Evolutionary conservation across 192 early-diverging fungal species (phyloP).

Genomic region (Backusella sp.): DNA sequence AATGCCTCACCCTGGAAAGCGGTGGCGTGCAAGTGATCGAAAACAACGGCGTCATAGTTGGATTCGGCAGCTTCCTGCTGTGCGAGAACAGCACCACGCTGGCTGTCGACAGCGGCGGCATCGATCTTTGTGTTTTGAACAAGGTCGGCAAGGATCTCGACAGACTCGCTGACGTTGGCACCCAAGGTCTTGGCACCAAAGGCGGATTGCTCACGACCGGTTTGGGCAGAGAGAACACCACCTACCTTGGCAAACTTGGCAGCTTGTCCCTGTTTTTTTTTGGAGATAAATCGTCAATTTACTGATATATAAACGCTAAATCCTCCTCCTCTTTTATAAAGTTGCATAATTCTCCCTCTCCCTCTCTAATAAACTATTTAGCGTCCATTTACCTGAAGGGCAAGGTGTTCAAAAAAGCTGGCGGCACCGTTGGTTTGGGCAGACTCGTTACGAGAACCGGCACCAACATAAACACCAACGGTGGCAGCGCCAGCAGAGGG

Average conservation of each 20-base stretch:
- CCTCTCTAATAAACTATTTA: neutral
- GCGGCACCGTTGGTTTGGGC: constrained; percentile 89
- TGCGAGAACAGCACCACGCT: constrained; percentile 90
- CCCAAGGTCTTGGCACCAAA: constrained; percentile 95
- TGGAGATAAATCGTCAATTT: neutral
- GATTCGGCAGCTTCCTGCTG: constrained; percentile 87
- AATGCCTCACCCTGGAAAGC: constrained; percentile 90
- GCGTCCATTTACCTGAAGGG: constrained; percentile 76
- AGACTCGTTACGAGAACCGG: constrained; percentile 80
- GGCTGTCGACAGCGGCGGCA: constrained; percentile 83
- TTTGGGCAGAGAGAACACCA: constrained; percentile 94
- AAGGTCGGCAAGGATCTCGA: constrained; percentile 92
- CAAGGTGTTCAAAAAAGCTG: constrained; percentile 97
- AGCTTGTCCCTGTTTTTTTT: constrained; percentile 17
- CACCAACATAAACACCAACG: constrained; percentile 87
- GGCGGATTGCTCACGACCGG: constrained; percentile 96
- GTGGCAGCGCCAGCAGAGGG: constrained; percentile 78
- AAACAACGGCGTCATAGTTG: constrained; percentile 94
- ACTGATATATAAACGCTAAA: neutral
- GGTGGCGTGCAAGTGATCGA: constrained; percentile 95
- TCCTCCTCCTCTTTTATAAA: neutral
- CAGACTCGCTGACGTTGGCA: constrained; percentile 74
- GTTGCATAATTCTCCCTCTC: neutral
- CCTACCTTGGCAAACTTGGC: constrained; percentile 92
- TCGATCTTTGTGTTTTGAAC: constrained; percentile 87